Percentiles rank a stretch among this genome's conserved stretches.
phyloP scores from a whole-genome alignment of 2,329 filamentous ascomycete genomes.

The Daldinia sp. region DNA sequence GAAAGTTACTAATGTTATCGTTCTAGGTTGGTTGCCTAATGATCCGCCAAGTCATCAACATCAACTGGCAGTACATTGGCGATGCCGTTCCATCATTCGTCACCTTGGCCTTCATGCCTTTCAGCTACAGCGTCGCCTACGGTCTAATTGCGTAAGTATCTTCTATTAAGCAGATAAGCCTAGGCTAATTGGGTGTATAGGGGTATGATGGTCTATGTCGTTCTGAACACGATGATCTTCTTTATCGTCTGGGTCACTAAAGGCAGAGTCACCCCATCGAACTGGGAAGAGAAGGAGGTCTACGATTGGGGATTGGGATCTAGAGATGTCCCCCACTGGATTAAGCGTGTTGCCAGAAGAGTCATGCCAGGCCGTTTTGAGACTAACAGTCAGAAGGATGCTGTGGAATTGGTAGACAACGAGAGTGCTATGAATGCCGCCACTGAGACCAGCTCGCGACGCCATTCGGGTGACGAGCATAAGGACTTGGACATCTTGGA shows the following conservation, averaged over 20 bases:
- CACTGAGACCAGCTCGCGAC: constrained; percentile 49
- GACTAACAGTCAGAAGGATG: constrained; percentile 46
- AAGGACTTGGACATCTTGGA: constrained; percentile 39
- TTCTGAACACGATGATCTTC: constrained; percentile 66
- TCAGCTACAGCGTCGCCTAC: constrained; percentile 83
- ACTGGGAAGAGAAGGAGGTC: constrained; percentile 66
- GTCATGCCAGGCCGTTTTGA: constrained; percentile 36
- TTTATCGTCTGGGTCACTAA: constrained; percentile 60
- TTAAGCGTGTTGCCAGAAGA: constrained; percentile 56
- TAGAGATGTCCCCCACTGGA: constrained; percentile 69
- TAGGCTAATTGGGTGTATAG: constrained; percentile 44
- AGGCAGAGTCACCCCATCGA: constrained; percentile 62
- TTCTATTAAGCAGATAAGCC: not conserved
- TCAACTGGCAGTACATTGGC: constrained; percentile 83
- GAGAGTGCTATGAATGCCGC: constrained; percentile 46
- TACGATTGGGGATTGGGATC: constrained; percentile 67
- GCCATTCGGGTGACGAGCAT: constrained; percentile 47
- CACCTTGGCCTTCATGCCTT: constrained; percentile 80
- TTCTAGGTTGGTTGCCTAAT: constrained; percentile 78
- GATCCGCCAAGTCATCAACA: constrained; percentile 78
- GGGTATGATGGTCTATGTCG: constrained; percentile 66
- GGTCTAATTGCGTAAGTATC: constrained; percentile 76
- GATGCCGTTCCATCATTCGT: constrained; percentile 82
- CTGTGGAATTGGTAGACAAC: constrained; percentile 51
- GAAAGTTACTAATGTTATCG: constrained; percentile 8